Evolutionary conservation across 495 filamentous ascomycete species (phyloP), one percentile per base, ranked within the genome.

Genomic region (Chaetomium tenue): DNA sequence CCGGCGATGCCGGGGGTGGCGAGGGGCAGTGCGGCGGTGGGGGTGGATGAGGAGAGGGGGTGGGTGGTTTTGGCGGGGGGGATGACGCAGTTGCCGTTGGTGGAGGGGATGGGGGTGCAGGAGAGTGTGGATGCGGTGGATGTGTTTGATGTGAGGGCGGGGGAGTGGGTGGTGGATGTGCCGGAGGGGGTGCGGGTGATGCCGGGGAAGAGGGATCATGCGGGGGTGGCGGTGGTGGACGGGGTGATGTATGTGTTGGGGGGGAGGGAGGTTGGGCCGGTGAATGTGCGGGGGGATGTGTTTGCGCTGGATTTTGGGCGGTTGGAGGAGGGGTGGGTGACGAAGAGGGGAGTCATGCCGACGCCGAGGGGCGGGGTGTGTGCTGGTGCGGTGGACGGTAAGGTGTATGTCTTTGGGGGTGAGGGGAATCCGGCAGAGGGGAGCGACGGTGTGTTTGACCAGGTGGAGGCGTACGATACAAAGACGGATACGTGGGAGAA

Each of bases 371-470:
- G 75, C n/a, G 78, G 78, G 0, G 55, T 78, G 11, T 66, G 72
- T 2, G 63, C 65, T 20, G 78, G 66, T 0, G 70, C 68, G 4
- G 64, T 79, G 5, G 72, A 66, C 22, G 60, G 40, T 0, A 75
- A 70, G 63, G 64, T 81, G 9, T 74, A 73, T 16, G 74, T 75
- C 0, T 78, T 82, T 59, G 78, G 79, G 15, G 77, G 78, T 18
- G 78, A 80, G 68, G 79, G 75, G 4, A 78, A 81, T 52, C 60
- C 61, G 13, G 66, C 61, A 6, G 40, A 58, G 25, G 63, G 50
- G 4, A 66, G 58, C 8, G 63, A 64, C 5, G 71, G 73, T 2
- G 71, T 75, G 23, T 74, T 66, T 48, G 70, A 69, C 22, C 61
- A 77, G 67, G 71, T 70, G 2, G 75, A 79, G 68, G 75, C 70